Conservation (phyloP, 805 yeast genomes). For the Candida sakaeoensis region DNA sequence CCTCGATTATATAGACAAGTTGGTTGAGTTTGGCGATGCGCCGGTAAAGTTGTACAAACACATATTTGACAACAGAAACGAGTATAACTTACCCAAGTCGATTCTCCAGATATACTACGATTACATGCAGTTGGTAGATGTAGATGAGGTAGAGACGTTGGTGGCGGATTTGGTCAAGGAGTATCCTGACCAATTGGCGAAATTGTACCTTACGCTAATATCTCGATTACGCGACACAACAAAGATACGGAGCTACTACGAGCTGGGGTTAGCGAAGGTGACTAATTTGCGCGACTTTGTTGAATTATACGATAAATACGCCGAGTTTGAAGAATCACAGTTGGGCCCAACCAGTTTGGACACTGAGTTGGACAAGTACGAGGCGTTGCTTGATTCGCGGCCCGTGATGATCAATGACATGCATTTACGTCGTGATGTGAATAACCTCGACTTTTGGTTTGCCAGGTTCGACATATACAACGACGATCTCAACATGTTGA, state of each 20-base stretch:
- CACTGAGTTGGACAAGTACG: slow-evolving; percentile 35
- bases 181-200: slow-evolving; percentile 61
- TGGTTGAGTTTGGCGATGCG: slow-evolving; percentile 27
- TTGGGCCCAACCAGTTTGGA: slow-evolving; percentile 14
- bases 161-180: slow-evolving; percentile 14
- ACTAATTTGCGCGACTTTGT: slow-evolving; percentile 60
- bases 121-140: slow-evolving; percentile 32
- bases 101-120: slow-evolving; percentile 47
- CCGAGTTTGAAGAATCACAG: slow-evolving; percentile 54
- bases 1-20: slow-evolving; percentile 28
- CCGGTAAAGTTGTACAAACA: slow-evolving; percentile 25
- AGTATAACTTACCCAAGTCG: slow-evolving; percentile 33
- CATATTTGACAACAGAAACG: slow-evolving; percentile 27
- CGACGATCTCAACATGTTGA: slow-evolving; percentile 35
- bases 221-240: slow-evolving; percentile 32
- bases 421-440: slow-evolving; percentile 54
- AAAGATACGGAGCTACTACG: slow-evolving; percentile 34
- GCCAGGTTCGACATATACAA: slow-evolving; percentile 48
- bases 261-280: slow-evolving; percentile 45
- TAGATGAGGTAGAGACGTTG: slow-evolving; percentile 25
- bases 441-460: slow-evolving; percentile 68
- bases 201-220: slow-evolving; percentile 46
- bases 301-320: slow-evolving; percentile 55
- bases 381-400: slow-evolving; percentile 53
- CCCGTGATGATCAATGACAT: slow-evolving; percentile 63